Base-by-base conservation (phyloP, 2,329 filamentous ascomycete species). In the Aaosphaeria pasadenensis region DNA sequence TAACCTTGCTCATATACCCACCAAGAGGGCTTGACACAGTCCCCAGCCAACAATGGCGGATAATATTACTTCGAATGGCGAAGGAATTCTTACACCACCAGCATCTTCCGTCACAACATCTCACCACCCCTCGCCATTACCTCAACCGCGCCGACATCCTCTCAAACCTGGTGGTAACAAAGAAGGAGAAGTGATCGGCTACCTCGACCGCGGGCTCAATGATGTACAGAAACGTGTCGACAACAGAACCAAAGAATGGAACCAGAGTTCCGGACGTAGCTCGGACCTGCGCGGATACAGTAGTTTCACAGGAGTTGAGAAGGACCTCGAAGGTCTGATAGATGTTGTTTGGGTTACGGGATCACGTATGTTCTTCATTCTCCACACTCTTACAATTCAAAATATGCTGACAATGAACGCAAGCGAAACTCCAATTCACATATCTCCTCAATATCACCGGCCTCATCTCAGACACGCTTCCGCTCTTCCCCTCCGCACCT, bases 261-360 rank as follows among this genome's bases (percentile, higher is more conserved):
- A 7, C 38, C 24, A 33, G 63, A 77, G 76, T 24, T 80, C 79
- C 64, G 76, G 79, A 52, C 46, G n/a, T 47, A 51, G 13, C 46
- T 64, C 65, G 30, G 64, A 69, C 11, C 72, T 72, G 4, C 66
- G 70, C 32, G 81, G 81, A 1, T 87, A 86, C 54, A 73, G 75
- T 46, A 81, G 71, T 44, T 88, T 92, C 66, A 77, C 74, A 43
- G 86, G 91, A 61, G 80, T 90, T 4, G 89, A 83, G 46, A 81
- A 75, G 48, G 90, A 96, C 61, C 70, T 95, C 1, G 87, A 91
- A 47, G 77, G 78, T 5, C 66, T 96, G 9, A 73, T 95, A 11
- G 87, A 95, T 67, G 80, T 95, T 6, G 72, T 96, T 5, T 97
- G 92, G 92, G 80, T 89, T 24, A 89, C 86, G 30, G 89, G 88